A percentile compares a stretch with the other conserved stretches of the same genome.
Evolutionary conservation across 768 basidiomycete genomes (phyloP).

Genomic region (Leccinum truebloodii): DNA sequence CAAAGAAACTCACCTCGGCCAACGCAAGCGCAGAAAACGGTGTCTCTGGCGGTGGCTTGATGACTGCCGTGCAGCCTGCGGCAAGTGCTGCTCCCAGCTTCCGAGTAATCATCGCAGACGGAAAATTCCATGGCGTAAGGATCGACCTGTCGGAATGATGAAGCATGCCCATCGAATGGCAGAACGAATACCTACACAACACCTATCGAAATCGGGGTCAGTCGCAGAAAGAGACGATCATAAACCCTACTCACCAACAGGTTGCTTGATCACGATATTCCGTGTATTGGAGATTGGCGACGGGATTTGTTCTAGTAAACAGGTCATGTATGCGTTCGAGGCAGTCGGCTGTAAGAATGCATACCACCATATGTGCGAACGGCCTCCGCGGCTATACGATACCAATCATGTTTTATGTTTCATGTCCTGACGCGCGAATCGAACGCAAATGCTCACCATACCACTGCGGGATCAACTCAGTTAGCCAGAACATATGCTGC

Average conservation of each 20-base stretch:
- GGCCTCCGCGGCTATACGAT: constrained; percentile 78
- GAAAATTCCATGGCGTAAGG: constrained; percentile 91
- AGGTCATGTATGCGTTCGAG: not conserved
- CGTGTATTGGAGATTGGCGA: constrained; percentile 66
- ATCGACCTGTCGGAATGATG: constrained; percentile 54
- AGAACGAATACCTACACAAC: constrained; percentile 43
- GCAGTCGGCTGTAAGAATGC: constrained; percentile 13
- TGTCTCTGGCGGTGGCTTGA: constrained; percentile 94
- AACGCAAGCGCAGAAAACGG: constrained; percentile 92
- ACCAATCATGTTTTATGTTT: not conserved
- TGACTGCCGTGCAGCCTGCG: constrained; percentile 93
- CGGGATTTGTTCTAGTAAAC: constrained; percentile 72
- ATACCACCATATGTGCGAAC: constrained; percentile 87
- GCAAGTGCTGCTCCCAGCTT: constrained; percentile 89
- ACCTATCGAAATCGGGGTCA: constrained; percentile 30
- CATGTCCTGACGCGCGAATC: not conserved
- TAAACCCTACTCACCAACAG: constrained; percentile 58
- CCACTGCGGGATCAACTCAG: constrained; percentile 53
- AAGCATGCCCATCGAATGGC: not conserved
- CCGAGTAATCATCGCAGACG: constrained; percentile 92
- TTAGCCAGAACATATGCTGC: constrained; percentile 2
- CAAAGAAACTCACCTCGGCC: constrained; percentile 61
- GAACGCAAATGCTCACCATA: constrained; percentile 52
- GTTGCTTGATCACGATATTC: constrained; percentile 92
- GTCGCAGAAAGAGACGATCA: constrained; percentile 38